Conservation (phyloP, 805 yeast genomes). For the Candida adriatica region DNA sequence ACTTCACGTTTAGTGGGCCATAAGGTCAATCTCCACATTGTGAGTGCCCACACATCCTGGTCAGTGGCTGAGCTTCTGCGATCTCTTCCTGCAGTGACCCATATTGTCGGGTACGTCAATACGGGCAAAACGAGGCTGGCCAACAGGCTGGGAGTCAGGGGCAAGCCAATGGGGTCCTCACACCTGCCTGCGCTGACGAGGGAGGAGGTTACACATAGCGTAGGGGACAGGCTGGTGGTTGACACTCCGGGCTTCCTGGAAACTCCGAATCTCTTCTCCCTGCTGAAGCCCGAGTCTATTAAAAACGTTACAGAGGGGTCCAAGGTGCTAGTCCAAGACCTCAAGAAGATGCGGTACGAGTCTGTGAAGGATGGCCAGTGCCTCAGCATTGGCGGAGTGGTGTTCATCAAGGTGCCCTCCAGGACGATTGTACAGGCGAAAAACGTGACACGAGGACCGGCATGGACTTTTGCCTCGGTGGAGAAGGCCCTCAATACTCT, state of each 20-base stretch:
- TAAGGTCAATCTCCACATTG: conserved; percentile 31
- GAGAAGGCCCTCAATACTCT: conserved; percentile 29
- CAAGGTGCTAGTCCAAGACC: conserved; percentile 23
- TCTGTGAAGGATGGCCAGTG: conserved; percentile 39
- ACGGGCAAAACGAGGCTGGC: conserved; percentile 64
- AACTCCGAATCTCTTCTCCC: conserved; percentile 20
- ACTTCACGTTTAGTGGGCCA: conserved; percentile 28
- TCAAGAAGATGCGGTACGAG: conserved; percentile 24
- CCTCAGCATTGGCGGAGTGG: conserved; percentile 53
- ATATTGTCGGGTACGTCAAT: conserved; percentile 60
- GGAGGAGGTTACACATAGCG: conserved; percentile 34
- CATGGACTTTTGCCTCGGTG: conserved; percentile 23
- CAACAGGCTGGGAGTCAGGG: conserved; percentile 29
- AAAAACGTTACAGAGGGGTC: conserved; percentile 28
- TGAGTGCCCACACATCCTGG: conserved; percentile 51
- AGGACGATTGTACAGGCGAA: conserved; percentile 41
- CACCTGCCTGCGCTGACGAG: conserved; percentile 70
- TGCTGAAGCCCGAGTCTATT: conserved; percentile 24
- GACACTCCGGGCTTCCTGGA: conserved; percentile 36
- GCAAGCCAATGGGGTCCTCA: conserved; percentile 29
- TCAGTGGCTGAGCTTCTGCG: conserved; percentile 33
- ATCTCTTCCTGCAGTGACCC: conserved; percentile 32
- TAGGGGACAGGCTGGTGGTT: conserved; percentile 26
- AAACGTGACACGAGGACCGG: conserved; percentile 34
- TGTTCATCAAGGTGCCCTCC: conserved; percentile 49